A percentile compares a stretch with the other conserved stretches of the same genome.
These are phyloP conservation scores for Pseudogymnoascus pannorum DNA, from an alignment of 2,329 filamentous ascomycete genomes.

Conservation along the genomic window DNA sequence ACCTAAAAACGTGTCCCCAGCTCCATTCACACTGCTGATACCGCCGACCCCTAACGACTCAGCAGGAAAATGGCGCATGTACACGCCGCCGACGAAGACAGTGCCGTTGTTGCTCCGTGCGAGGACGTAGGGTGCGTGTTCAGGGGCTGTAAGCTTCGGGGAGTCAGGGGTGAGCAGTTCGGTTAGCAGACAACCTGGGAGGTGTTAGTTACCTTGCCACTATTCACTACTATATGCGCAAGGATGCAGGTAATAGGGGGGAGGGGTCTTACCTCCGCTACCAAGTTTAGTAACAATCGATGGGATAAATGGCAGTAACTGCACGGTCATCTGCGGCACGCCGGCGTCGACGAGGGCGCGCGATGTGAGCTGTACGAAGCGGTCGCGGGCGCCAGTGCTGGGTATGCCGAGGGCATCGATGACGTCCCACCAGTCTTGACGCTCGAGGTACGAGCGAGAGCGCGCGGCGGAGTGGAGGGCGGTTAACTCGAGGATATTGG, in stretches of 20 bases:
- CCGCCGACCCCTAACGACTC: constrained; percentile 54
- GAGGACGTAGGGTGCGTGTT: constrained; percentile 63
- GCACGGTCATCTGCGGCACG: constrained; percentile 73
- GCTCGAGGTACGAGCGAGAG: constrained; percentile 51
- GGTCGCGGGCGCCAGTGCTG: constrained; percentile 59
- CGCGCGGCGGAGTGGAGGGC: constrained; percentile 68
- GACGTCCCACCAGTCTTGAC: constrained; percentile 66
- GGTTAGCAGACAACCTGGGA: constrained; percentile 63
- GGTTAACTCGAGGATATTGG: constrained; percentile 74
- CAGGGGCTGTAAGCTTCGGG: constrained; percentile 53
- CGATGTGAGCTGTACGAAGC: constrained; percentile 62
- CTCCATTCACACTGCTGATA: constrained; percentile 85
- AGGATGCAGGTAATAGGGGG: constrained; percentile 26
- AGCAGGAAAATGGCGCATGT: constrained; percentile 62
- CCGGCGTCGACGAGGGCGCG: constrained; percentile 66
- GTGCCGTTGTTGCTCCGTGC: constrained; percentile 50
- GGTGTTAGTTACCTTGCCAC: neutral
- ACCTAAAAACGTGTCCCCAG: constrained; percentile 87
- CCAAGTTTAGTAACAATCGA: constrained; percentile 82
- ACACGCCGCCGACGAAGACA: constrained; percentile 62
- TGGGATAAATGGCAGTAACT: constrained; percentile 82
- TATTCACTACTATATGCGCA: neutral
- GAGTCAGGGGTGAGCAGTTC: constrained; percentile 63
- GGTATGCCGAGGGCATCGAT: constrained; percentile 74
- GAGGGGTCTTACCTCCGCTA: constrained; percentile 24